A percentile compares a stretch with the other conserved stretches of the same genome.
Evolutionary conservation across 2,329 filamentous ascomycete species (phyloP).

Genomic region (Scleromitrula shiraiana): DNA sequence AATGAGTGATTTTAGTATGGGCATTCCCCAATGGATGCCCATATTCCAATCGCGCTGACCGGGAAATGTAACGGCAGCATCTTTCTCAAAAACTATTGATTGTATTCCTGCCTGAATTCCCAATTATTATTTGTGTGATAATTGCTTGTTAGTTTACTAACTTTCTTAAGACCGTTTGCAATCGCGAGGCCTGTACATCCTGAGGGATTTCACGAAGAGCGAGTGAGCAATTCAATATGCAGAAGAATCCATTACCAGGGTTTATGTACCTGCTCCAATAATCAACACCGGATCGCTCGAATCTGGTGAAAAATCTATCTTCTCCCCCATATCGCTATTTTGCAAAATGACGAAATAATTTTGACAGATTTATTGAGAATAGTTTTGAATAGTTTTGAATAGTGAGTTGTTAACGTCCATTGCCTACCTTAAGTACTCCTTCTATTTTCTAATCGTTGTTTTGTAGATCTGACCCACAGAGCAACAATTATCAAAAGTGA

Average conservation of each 20-base stretch:
- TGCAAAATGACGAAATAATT: too few species aligned
- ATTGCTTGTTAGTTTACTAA: slow-evolving; percentile 5
- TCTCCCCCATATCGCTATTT: neutral
- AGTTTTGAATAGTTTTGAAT: too few species aligned
- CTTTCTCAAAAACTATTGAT: slow-evolving; percentile 21
- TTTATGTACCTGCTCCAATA: slow-evolving; percentile 18
- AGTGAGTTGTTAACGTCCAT: too few species aligned
- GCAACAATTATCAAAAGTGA: too few species aligned
- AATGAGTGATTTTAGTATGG: slow-evolving; percentile 27
- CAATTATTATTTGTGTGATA: neutral
- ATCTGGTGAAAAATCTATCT: neutral
- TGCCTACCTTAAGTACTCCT: too few species aligned
- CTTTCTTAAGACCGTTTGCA: slow-evolving; percentile 35
- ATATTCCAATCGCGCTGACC: slow-evolving; percentile 33
- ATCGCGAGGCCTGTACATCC: slow-evolving; percentile 35
- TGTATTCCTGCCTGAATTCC: slow-evolving; percentile 16
- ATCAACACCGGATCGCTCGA: slow-evolving; percentile 12
- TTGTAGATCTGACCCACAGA: too few species aligned
- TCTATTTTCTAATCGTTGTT: too few species aligned
- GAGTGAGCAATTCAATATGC: neutral
- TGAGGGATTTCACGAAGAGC: slow-evolving; percentile 13
- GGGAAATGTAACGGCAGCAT: slow-evolving; percentile 17
- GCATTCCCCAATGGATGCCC: slow-evolving; percentile 30
- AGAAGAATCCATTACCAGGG: neutral
- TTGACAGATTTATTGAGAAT: too few species aligned